Base-by-base conservation (phyloP, 2,329 filamentous ascomycete genomes). In the Arthrobotrys musiformis region DNA sequence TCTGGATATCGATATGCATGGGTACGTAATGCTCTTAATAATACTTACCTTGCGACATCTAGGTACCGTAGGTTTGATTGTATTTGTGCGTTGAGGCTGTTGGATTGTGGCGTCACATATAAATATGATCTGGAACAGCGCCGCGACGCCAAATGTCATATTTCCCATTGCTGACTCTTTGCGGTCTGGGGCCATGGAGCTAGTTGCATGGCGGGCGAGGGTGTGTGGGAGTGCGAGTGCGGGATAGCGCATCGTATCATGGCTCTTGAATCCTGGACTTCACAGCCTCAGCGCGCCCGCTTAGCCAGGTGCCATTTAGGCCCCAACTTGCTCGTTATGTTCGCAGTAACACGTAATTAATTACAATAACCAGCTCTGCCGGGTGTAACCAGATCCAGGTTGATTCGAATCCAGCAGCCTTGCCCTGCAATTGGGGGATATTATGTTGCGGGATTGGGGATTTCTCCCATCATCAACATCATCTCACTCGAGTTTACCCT, bases 111-210 rank as follows among this genome's bases (percentile, higher is more conserved):
- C 11, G 8, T n/a, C 15, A 0, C n/a, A 56, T 19, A n/a, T 33
- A 22, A 6, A 22, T 46, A 24, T 46, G n/a, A 58, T 40, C 26
- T 58, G 54, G 30, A 58, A 58, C 54, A 58, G 40, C 40, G 33
- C 54, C 54, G 54, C 54, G 54, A 58, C 54, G 26, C 33, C 54
- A 58, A 28, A 28, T 40, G 54, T 58, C 54, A 19, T n/a, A n/a
- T n/a, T n/a, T n/a, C 17, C 54, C 33, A 58, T 58, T 58, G 54
- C 54, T 58, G 13, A 58, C 54, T 58, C 24, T 8, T 58, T 48
- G 4, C 6, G 8, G 44, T n/a, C n/a, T n/a, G n/a, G n/a, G n/a
- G n/a, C n/a, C n/a, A n/a, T n/a, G n/a, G n/a, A n/a, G n/a, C n/a
- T n/a, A n/a, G n/a, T n/a, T n/a, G n/a, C n/a, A n/a, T n/a, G n/a